Evolutionary conservation across 805 yeast genomes (phyloP).

Genomic region (Metschnikowia corniflorae): DNA sequence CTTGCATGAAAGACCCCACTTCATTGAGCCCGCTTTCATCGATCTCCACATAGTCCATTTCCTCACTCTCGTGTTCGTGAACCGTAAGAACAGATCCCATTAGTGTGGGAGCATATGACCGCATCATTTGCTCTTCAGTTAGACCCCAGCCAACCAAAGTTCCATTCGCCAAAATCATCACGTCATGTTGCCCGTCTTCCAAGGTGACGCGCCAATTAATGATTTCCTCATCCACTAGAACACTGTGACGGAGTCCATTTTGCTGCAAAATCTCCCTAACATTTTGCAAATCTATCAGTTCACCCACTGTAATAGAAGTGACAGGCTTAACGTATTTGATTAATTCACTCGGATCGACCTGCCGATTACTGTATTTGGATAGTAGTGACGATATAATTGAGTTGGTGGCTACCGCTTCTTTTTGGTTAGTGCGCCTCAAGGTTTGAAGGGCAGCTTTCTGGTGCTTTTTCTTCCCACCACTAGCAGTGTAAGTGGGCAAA

Average conservation of each 20-base stretch:
- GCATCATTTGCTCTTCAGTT: conserved; percentile 48
- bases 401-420: conserved; percentile 16
- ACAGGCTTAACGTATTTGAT: conserved; percentile 43
- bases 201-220: conserved; percentile 39
- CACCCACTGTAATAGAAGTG: conserved; percentile 71
- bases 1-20: conserved; percentile 45
- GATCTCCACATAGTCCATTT: conserved; percentile 71
- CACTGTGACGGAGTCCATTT: conserved; percentile 19
- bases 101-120: conserved; percentile 51
- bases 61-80: conserved; percentile 68
- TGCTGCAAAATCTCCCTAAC: conserved; percentile 36
- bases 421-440: conserved; percentile 24
- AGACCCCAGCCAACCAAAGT: conserved; percentile 84
- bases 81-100: conserved; percentile 40
- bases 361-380: conserved; percentile 15
- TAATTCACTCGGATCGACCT: conserved; percentile 22
- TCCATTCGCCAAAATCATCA: conserved; percentile 72
- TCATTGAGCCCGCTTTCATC: conserved; percentile 26
- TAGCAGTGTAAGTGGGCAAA: conserved; percentile 1
- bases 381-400: conserved; percentile 16
- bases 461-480: conserved; percentile 7
- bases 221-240: conserved; percentile 65
- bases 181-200: conserved; percentile 42
- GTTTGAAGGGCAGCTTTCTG: conserved; percentile 12
- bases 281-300: conserved; percentile 56